A percentile compares a stretch with the other conserved stretches of the same genome.
Evolutionary conservation across 2,329 filamentous ascomycete genomes (phyloP).

Genomic region (Chaetomium strumarium): DNA sequence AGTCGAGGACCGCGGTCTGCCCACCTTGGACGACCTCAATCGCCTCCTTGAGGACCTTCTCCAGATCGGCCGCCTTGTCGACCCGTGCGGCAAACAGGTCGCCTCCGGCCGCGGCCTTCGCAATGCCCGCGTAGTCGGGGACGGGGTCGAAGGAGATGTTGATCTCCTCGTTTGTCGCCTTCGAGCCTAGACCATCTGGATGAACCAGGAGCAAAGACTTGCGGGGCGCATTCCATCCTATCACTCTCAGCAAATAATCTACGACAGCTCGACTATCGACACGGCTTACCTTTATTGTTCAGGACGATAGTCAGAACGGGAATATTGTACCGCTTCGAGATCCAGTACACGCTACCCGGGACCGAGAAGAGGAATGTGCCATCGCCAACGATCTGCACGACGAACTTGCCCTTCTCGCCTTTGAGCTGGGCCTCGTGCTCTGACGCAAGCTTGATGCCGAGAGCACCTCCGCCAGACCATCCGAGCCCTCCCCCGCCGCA

Average conservation of each 20-base stretch:
- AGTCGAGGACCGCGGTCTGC: slow-evolving; percentile 48
- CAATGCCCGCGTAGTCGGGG: slow-evolving; percentile 55
- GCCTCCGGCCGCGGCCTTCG: slow-evolving; percentile 53
- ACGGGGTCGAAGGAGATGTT: slow-evolving; percentile 55
- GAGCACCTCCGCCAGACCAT: slow-evolving; percentile 46
- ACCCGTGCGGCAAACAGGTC: slow-evolving; percentile 46
- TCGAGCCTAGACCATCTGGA: slow-evolving; percentile 49
- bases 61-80: slow-evolving; percentile 41
- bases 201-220: slow-evolving; percentile 53
- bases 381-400: slow-evolving; percentile 46
- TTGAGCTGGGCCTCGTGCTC: slow-evolving; percentile 35
- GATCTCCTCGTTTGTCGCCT: slow-evolving; percentile 54
- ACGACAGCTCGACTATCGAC: not conserved
- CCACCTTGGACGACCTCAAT: slow-evolving; percentile 47
- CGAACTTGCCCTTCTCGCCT: slow-evolving; percentile 37
- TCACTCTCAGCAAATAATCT: not conserved
- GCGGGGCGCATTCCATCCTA: slow-evolving; percentile 56
- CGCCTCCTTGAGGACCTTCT: slow-evolving; percentile 42
- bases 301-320: slow-evolving; percentile 44
- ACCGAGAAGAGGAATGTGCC: slow-evolving; percentile 45
- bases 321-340: slow-evolving; percentile 41
- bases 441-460: slow-evolving; percentile 45
- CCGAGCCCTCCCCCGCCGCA: slow-evolving; percentile 48
- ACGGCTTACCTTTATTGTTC: slow-evolving; percentile 44
- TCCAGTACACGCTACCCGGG: slow-evolving; percentile 45